Evolutionary conservation across 441 rosid genomes (phyloP).

Genomic region (Brassica balearica): DNA sequence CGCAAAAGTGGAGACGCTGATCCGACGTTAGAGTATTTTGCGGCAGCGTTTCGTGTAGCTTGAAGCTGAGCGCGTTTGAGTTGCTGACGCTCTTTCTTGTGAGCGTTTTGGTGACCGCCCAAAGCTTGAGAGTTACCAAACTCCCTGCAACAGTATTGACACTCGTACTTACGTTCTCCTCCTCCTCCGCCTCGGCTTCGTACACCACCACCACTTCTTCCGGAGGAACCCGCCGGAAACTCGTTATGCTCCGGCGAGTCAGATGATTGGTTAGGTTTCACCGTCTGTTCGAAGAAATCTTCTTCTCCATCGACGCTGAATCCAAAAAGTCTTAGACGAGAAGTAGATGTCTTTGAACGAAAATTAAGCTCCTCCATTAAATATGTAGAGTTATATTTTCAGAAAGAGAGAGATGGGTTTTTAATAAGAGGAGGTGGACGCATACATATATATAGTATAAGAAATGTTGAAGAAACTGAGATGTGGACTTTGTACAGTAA

Average conservation of each 20-base stretch:
- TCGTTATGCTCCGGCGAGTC: constrained; percentile 49
- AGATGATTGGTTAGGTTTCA: constrained; percentile 45
- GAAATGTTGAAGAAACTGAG: constrained; percentile 33
- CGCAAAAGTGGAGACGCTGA: constrained; percentile 48
- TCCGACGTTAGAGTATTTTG: constrained; percentile 34
- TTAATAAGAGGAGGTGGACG: constrained; percentile 48
- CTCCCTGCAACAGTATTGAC: constrained; percentile 91
- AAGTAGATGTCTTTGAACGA: constrained; percentile 51
- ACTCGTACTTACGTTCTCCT: constrained; percentile 86
- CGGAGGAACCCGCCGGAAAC: constrained; percentile 39
- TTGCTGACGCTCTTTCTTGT: constrained; percentile 95
- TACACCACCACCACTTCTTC: constrained; percentile 21
- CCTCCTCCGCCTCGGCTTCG: constrained; percentile 28
- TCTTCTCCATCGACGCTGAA: constrained; percentile 80
- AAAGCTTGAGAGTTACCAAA: constrained; percentile 98
- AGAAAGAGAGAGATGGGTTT: neutral
- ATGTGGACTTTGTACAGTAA: constrained; percentile 47
- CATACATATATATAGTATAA: constrained; percentile 44
- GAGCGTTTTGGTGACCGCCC: constrained; percentile 99
- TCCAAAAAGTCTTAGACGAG: constrained; percentile 89
- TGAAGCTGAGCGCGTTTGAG: constrained; percentile 91
- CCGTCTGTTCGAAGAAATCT: constrained; percentile 49
- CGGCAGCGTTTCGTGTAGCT: constrained; percentile 74
- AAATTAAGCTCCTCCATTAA: constrained; percentile 69
- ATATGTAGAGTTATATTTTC: neutral